phyloP scores from a whole-genome alignment of 2,329 filamentous ascomycete species.

The Lachnellula hyalina region DNA sequence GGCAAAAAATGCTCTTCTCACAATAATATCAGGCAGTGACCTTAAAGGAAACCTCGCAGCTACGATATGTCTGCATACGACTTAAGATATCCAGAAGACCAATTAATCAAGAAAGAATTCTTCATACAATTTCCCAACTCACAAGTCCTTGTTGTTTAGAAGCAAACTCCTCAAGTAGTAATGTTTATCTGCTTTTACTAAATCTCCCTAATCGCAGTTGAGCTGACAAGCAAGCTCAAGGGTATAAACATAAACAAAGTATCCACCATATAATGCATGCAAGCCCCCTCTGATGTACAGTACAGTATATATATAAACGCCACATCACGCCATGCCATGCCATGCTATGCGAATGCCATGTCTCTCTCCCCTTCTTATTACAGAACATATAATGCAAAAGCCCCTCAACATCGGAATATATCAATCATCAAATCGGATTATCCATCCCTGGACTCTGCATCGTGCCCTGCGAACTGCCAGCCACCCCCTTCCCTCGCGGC shows the following conservation, averaged over 20 bases:
- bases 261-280: background rate
- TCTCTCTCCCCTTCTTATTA: background rate
- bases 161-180: background rate
- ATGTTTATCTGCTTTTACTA: background rate
- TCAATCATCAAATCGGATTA: constrained; percentile 23
- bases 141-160: background rate
- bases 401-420: background rate
- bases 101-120: background rate
- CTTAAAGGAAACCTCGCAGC: background rate
- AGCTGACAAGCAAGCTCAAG: background rate
- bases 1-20: too few relatives aligned
- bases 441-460: constrained; percentile 23
- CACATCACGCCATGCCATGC: constrained; percentile 1
- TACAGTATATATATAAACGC: constrained; percentile 7
- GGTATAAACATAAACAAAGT: constrained; percentile 1
- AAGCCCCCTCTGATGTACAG: constrained; percentile 4
- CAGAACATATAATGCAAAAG: background rate
- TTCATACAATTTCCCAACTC: too few relatives aligned
- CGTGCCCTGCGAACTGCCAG: constrained; percentile 1
- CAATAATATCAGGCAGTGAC: too few relatives aligned
- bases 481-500: constrained; percentile 3
- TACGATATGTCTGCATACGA: background rate
- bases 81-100: too few relatives aligned
- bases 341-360: too few relatives aligned
- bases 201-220: background rate